Base-by-base conservation (phyloP, 2,329 filamentous ascomycete species). In the Chaetothyriales sp. region DNA sequence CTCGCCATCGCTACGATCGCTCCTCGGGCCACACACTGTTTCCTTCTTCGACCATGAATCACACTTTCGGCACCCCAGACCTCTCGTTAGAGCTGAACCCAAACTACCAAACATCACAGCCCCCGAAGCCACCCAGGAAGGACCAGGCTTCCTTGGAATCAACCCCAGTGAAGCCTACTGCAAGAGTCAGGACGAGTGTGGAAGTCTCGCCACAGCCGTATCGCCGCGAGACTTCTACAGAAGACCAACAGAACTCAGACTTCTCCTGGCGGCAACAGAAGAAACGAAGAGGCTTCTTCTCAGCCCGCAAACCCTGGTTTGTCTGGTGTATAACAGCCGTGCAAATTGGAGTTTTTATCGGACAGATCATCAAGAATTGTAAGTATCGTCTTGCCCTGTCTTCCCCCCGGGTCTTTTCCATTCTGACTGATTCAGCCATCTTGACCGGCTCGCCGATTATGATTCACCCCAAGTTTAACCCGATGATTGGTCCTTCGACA, bases 401-500 rank as follows among this genome's bases (percentile, higher is more conserved):
- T 5, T 15, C 32, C 5, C 32, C 12, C 7, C 12, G 8, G 9
- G 28, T 5, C 9, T 39, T 2, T 5, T 39, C 7, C 15, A 12
- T 39, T 5, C 32, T 39, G 32, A 39, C 32, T 2, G 32, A 5
- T 9, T 10, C 56, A 88, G 84, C 75, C 49, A 75, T 83, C 59
- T 70, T 89, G 26, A 95, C 90, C 1, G 84, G 84, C 49, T 83
- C 83, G 0, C 78, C 70, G 3, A 73, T 73, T 50, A 68, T 73
- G 70, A 89, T 81, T 49, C 78, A 90, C 51, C 92, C 92, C 1
- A 76, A 75, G 15, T 94, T 98, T 71, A 98, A 96, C 69, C 84
- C 86, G 52, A 95, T 98, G 87, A 95, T 98, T 62, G 92, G 92
- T 0, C 92, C 92, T 1, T 95, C 89, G 4, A 78, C 82, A 1